These are phyloP conservation scores for Bondarzewia mesenterica DNA, from an alignment of 1,284 basidiomycete species.

Conservation along the genomic window DNA sequence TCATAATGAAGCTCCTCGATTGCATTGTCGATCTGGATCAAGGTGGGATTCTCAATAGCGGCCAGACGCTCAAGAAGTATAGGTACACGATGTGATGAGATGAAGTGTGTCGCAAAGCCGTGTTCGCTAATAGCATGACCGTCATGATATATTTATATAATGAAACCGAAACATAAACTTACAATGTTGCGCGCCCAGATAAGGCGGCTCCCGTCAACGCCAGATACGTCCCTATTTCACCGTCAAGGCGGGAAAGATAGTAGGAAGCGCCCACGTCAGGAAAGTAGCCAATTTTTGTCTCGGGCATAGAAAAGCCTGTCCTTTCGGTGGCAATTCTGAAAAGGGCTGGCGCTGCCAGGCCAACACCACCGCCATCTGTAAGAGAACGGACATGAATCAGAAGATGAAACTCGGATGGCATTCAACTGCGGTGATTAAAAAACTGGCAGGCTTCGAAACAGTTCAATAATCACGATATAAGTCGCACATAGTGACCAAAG, in stretches of 20 bases:
- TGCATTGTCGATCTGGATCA: conserved; percentile 41
- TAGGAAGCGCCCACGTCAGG: conserved; percentile 92
- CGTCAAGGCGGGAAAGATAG: conserved; percentile 87
- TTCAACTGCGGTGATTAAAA: too few relatives aligned
- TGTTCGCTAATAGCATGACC: conserved; percentile 50
- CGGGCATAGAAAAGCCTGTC: conserved; percentile 94
- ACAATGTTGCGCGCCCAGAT: conserved; percentile 79
- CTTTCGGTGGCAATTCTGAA: conserved; percentile 94
- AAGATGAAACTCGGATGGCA: background rate
- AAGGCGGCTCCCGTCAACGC: conserved; percentile 79
- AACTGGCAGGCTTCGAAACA: too few relatives aligned
- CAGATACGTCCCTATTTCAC: conserved; percentile 88
- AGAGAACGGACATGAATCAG: conserved; percentile 7
- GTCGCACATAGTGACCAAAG: too few relatives aligned
- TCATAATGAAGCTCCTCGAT: conserved; percentile 67
- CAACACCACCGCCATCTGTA: conserved; percentile 93
- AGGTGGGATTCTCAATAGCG: conserved; percentile 46
- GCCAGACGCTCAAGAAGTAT: conserved; percentile 57
- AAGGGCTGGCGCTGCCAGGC: conserved; percentile 80
- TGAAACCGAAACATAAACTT: conserved; percentile 25
- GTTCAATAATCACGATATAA: background rate
- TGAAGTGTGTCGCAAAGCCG: conserved; percentile 88
- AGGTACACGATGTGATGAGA: conserved; percentile 69
- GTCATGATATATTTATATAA: conserved; percentile 1
- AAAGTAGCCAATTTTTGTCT: conserved; percentile 85